Evolutionary conservation across 2,329 filamentous ascomycete genomes (phyloP), one percentile per base, ranked within the genome.

Genomic region (Alternaria panax): DNA sequence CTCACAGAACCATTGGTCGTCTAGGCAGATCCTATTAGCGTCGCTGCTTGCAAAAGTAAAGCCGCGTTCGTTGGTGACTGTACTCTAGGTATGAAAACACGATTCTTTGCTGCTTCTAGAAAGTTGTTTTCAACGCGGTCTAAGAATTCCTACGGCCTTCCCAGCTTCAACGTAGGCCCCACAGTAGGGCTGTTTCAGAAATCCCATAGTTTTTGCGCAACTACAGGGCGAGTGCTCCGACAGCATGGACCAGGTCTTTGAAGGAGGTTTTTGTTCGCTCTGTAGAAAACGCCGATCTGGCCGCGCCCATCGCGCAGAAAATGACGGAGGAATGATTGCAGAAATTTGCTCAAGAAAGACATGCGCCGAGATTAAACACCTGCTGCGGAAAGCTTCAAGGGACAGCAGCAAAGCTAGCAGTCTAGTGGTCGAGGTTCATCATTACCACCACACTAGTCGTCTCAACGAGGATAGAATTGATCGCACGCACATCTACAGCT

Each of bases 401-500:
- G 47, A 32, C 12, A 60, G 34, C 14, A 56, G 52, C 20, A 56
- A 57, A 38, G n/a, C 54, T 51, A 45, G 54, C 28, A 57, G 42
- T 47, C 41, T 45, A 56, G 25, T 60, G 18, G 38, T 60, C 9
- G 22, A 53, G 25, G 47, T 60, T 41, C 9, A 60, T 52, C 7
- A 60, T 42, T 56, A 60, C 27, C n/a, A 60, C 57, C 16, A 60
- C 43, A 8, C 16, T 50, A 53, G 42, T 60, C 41, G 20, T 48
- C 20, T n/a, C 4, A 43, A 45, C 27, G 34, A 53, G 27, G 48
- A 48, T 60, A 27, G 42, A 53, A 5, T 32, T 27, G 25, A 56
- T 56, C 9, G 41, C 36, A 47, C 18, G 36, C 16, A 53, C 28
- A 52, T 40, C 47, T 56, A 41, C 32, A 28, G 41, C 8, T 52